Percentiles rank a stretch among this genome's conserved stretches.
phyloP scores from a whole-genome alignment of 2,329 filamentous ascomycete genomes.

The Aspergillus nomiae region DNA sequence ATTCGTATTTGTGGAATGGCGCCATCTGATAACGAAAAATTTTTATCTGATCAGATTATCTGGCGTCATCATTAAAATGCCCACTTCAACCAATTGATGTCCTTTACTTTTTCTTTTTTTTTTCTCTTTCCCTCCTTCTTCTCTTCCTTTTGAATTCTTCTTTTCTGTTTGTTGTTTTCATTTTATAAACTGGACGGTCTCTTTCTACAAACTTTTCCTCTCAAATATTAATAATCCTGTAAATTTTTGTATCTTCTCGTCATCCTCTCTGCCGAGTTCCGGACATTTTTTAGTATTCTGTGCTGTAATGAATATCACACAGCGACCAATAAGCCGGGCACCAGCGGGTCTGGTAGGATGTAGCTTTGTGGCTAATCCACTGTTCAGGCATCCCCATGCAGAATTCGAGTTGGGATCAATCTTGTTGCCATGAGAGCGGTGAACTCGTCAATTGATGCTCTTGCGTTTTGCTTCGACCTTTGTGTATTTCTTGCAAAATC shows the following conservation, averaged over 20 bases:
- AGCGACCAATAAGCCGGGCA: slow-evolving; percentile 9
- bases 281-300: neutral
- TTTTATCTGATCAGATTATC: slow-evolving; percentile 31
- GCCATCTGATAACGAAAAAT: slow-evolving; percentile 28
- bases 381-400: neutral
- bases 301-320: neutral
- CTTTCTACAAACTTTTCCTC: neutral
- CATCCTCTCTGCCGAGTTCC: neutral
- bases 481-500: neutral
- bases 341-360: slow-evolving; percentile 8
- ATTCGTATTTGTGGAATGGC: slow-evolving; percentile 19
- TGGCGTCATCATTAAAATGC: slow-evolving; percentile 1
- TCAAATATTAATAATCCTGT: neutral
- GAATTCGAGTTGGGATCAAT: neutral
- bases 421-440: neutral
- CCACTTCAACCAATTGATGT: neutral
- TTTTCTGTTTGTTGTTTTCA: neutral
- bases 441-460: neutral
- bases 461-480: neutral
- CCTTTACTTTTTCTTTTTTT: neutral
- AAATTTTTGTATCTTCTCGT: neutral
- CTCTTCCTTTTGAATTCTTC: neutral
- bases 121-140: no score
- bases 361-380: neutral
- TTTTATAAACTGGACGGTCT: neutral